phyloP scores from a whole-genome alignment of 495 filamentous ascomycete species.

The Chaetomidium leptoderma region DNA sequence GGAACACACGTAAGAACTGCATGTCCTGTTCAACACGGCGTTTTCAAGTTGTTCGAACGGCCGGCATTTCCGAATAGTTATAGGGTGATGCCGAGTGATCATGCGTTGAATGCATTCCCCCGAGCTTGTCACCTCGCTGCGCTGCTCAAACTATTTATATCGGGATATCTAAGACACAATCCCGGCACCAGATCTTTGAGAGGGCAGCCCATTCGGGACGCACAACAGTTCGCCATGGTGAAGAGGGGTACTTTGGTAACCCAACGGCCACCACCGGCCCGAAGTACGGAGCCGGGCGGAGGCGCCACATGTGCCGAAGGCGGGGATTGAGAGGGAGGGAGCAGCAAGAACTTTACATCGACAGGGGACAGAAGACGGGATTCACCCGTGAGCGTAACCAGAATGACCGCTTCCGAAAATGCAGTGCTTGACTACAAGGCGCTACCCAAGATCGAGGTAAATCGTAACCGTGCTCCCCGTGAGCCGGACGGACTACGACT shows the following conservation, averaged over 20 bases:
- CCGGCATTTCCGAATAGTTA: too few species aligned
- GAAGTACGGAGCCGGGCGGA: not conserved
- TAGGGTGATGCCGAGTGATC: too few species aligned
- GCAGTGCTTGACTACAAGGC: slow-evolving; percentile 38
- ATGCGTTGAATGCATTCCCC: too few species aligned
- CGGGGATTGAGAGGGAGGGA: not conserved
- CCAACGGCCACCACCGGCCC: slow-evolving; percentile 3
- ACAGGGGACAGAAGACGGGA: not conserved
- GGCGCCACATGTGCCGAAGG: too few species aligned
- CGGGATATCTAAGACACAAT: slow-evolving; percentile 7
- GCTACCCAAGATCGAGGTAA: slow-evolving; percentile 48
- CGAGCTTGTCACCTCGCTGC: not conserved
- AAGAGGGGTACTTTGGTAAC: too few species aligned
- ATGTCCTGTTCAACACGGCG: too few species aligned
- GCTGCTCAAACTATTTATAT: not conserved
- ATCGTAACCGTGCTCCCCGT: too few species aligned
- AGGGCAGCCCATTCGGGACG: not conserved
- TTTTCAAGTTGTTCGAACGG: too few species aligned
- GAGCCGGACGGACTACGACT: not conserved
- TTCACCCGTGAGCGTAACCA: not conserved
- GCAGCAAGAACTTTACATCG: not conserved
- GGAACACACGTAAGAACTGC: slow-evolving; percentile 2
- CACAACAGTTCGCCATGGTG: slow-evolving; percentile 9
- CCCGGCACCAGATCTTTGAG: not conserved
- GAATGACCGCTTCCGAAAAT: not conserved